phyloP scores from a whole-genome alignment of 441 rosid genomes.

The Pelargonium myrrhifolium region DNA sequence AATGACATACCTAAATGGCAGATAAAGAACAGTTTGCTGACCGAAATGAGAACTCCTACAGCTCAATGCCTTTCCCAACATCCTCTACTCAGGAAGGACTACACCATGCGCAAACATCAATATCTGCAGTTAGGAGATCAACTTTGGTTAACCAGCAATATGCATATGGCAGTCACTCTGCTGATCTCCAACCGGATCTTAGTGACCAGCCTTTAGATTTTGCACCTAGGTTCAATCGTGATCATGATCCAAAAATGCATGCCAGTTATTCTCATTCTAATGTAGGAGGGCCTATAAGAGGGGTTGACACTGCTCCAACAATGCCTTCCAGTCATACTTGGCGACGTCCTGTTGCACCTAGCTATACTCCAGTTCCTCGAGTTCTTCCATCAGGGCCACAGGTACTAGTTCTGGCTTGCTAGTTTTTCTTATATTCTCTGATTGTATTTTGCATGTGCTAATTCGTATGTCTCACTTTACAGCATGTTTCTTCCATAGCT shows the following conservation, averaged over 20 bases:
- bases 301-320: slow-evolving; percentile 30
- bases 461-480: slow-evolving; percentile 25
- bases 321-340: slow-evolving; percentile 45
- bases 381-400: slow-evolving; percentile 48
- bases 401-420: slow-evolving; percentile 33
- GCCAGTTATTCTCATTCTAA: slow-evolving; percentile 45
- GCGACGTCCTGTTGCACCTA: slow-evolving; percentile 46
- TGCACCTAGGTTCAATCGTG: slow-evolving; percentile 47
- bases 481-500: slow-evolving; percentile 54
- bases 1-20: slow-evolving; percentile 28
- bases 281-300: slow-evolving; percentile 27
- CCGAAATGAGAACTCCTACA: slow-evolving; percentile 31
- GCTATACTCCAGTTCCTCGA: slow-evolving; percentile 59
- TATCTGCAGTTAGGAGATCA: slow-evolving; percentile 31
- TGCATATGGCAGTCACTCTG: slow-evolving; percentile 50
- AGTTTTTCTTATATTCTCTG: slow-evolving; percentile 15
- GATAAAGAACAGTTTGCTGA: slow-evolving; percentile 39
- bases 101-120: slow-evolving; percentile 35
- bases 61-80: slow-evolving; percentile 30
- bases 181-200: slow-evolving; percentile 40
- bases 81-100: slow-evolving; percentile 42
- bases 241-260: slow-evolving; percentile 38
- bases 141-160: slow-evolving; percentile 38
- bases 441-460: slow-evolving; percentile 11
- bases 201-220: slow-evolving; percentile 70